Evolutionary conservation across 768 basidiomycete species (phyloP).

Genomic region (Macrocybe gigantea): DNA sequence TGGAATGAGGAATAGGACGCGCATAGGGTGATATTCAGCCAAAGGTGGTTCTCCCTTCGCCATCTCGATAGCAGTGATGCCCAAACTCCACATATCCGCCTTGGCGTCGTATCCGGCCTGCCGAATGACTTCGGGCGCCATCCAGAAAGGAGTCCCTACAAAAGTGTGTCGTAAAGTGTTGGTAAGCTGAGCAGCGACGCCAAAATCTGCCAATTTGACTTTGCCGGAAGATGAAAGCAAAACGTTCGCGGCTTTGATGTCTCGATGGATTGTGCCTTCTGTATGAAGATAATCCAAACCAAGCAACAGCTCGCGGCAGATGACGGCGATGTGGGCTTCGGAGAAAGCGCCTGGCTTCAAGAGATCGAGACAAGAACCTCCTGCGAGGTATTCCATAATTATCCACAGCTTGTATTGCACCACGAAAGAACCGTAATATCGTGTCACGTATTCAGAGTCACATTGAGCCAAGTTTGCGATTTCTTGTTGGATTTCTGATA

Average conservation of each 20-base stretch:
- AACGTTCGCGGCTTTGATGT: slow-evolving; percentile 98
- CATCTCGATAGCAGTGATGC: slow-evolving; percentile 98
- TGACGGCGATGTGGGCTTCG: slow-evolving; percentile 91
- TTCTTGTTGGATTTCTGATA: slow-evolving; percentile 97
- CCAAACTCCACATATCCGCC: slow-evolving; percentile 97
- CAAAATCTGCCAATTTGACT: slow-evolving; percentile 98
- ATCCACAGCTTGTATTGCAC: slow-evolving; percentile 98
- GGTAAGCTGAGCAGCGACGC: slow-evolving; percentile 95
- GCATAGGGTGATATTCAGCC: slow-evolving; percentile 98
- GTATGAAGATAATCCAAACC: slow-evolving; percentile 96
- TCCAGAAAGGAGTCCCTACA: slow-evolving; percentile 96
- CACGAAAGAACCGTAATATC: slow-evolving; percentile 96
- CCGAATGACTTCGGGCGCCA: slow-evolving; percentile 98
- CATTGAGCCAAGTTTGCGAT: slow-evolving; percentile 95
- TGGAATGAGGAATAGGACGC: slow-evolving; percentile 95
- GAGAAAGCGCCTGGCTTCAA: slow-evolving; percentile 88
- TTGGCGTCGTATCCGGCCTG: slow-evolving; percentile 95
- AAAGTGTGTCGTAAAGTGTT: slow-evolving; percentile 94
- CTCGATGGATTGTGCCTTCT: slow-evolving; percentile 95
- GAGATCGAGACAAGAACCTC: slow-evolving; percentile 96
- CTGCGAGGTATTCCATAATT: slow-evolving; percentile 98
- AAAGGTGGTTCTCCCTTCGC: slow-evolving; percentile 96
- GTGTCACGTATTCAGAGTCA: slow-evolving; percentile 94
- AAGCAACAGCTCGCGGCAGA: slow-evolving; percentile 87
- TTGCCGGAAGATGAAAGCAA: slow-evolving; percentile 85